Evolutionary conservation across 164 flowering plant species (phyloP).

Genomic region (Stephania cephalantha): DNA sequence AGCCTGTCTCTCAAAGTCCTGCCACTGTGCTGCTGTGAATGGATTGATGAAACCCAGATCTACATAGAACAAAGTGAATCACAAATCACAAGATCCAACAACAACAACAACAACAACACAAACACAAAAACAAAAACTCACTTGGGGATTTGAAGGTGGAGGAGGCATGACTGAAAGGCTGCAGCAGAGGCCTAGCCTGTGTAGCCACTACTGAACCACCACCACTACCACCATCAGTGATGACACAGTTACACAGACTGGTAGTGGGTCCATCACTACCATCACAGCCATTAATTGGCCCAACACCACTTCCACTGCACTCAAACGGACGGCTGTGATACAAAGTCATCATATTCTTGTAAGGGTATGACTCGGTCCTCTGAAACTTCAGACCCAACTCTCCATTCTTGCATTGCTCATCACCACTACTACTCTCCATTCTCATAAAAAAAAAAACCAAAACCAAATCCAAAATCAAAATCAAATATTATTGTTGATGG

Average conservation of each 20-base stretch:
- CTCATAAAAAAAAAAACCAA: not conserved
- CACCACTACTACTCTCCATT: slow-evolving; percentile 21
- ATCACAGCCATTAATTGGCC: not conserved
- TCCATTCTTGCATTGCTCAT: slow-evolving; percentile 14
- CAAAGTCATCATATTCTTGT: slow-evolving; percentile 22
- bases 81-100: too few species aligned
- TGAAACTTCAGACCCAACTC: slow-evolving; percentile 38
- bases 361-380: slow-evolving; percentile 27
- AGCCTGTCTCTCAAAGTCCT: slow-evolving; percentile 65
- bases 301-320: not conserved
- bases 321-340: slow-evolving; percentile 14
- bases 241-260: slow-evolving; percentile 14
- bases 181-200: slow-evolving; percentile 19
- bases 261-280: slow-evolving; percentile 25
- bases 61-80: not conserved
- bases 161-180: slow-evolving; percentile 30
- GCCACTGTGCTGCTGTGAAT: slow-evolving; percentile 59
- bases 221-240: slow-evolving; percentile 25
- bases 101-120: not conserved
- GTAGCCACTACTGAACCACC: slow-evolving; percentile 5
- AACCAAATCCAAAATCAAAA: not conserved
- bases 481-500: not conserved
- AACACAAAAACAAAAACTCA: not conserved
- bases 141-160: slow-evolving; percentile 32
- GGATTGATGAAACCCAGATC: slow-evolving; percentile 31